Percentiles rank a stretch among this genome's conserved stretches.
Evolutionary conservation across 345 rosid species (phyloP).

Genomic region (Kernera saxatilis): DNA sequence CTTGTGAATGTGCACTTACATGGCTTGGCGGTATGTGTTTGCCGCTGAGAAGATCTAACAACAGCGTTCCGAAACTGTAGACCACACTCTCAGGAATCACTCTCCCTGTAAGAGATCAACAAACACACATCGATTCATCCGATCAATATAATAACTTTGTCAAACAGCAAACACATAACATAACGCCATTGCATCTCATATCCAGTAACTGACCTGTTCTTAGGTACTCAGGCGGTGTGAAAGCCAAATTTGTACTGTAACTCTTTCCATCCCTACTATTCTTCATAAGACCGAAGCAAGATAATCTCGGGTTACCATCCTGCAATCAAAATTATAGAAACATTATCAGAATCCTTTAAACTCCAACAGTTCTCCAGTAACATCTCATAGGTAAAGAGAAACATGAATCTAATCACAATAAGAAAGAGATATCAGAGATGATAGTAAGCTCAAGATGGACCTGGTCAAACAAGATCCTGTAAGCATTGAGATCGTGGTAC

Average conservation of each 20-base stretch:
- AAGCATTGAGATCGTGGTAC: conserved; percentile 85
- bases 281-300: conserved; percentile 88
- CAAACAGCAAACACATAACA: not conserved
- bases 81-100: conserved; percentile 80
- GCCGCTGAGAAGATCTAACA: conserved; percentile 91
- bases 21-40: conserved; percentile 93
- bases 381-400: not conserved
- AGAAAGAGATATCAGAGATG: not conserved
- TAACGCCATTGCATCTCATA: conserved; percentile 1
- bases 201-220: conserved; percentile 54
- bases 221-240: conserved; percentile 85
- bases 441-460: conserved; percentile 27
- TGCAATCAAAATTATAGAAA: conserved; percentile 25
- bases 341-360: not conserved
- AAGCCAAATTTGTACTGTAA: conserved; percentile 87
- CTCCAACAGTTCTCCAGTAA: not conserved
- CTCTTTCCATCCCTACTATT: conserved; percentile 93
- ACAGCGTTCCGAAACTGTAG: conserved; percentile 77
- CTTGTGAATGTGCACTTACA: conserved; percentile 40
- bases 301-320: conserved; percentile 81
- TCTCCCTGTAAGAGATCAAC: conserved; percentile 47
- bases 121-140: not conserved
- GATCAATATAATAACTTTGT: not conserved
- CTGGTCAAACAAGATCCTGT: conserved; percentile 76
- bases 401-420: not conserved